Evolutionary conservation across 2,329 filamentous ascomycete genomes (phyloP), one percentile per base, ranked within the genome.

Genomic region (Fusarium veterinarium): DNA sequence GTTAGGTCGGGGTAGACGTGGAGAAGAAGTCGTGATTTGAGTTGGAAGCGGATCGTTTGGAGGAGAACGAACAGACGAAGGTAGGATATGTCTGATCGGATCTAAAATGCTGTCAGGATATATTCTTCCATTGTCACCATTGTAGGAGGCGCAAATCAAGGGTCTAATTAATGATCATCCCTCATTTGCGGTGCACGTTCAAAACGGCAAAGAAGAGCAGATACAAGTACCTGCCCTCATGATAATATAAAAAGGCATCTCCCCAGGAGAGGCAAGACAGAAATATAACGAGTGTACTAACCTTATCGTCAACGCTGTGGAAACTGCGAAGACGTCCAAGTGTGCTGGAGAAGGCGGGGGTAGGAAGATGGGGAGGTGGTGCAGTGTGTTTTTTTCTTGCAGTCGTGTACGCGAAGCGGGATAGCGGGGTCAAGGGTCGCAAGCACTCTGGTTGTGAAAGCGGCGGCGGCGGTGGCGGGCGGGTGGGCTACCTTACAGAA

Each of bases 371-470:
- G 68, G 52, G 69, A 64, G 71, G 69, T 75, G 66, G 66, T 73
- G 76, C 68, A 74, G 73, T 73, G 62, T 72, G 67, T 74, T 75
- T 78, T 77, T 78, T 76, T 73, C 75, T 75, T 76, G 76, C 74
- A 64, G 73, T 72, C 70, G 71, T 77, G 71, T 69, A 77, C 72
- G 73, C 71, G 74, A 80, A 72, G 70, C 77, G 75, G 77, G 73
- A 78, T 79, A 78, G 78, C 79, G 78, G 79, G 79, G 79, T 80
- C 75, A 75, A 80, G 74, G 75, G 72, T 78, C 76, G 76, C 67
- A 66, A 74, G 75, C 56, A 61, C 74, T 74, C 71, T 58, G 67
- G 67, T 40, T 67, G 69, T 69, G 64, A 74, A 69, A 64, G 69
- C 69, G 72, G 64, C 69, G 72, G 68, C 69, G 72, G 71, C 62